Percentiles rank a stretch among this genome's conserved stretches.
Conservation (phyloP, 139 green algal species). For the Desmodesmus armatus region DNA sequence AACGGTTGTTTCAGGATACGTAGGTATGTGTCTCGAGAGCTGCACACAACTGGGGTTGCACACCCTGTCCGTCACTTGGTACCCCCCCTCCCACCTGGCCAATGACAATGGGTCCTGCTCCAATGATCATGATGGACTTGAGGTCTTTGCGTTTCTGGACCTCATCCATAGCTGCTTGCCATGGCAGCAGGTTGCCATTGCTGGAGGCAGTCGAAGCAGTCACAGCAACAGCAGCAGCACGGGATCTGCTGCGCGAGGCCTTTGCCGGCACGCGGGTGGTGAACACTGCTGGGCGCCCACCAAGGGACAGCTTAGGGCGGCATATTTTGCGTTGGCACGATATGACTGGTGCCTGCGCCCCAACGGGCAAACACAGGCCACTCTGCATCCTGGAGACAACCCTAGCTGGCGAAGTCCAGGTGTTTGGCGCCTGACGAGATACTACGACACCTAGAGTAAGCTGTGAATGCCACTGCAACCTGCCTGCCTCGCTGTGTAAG, state of each 20-base stretch:
- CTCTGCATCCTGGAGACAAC: constrained; percentile 18
- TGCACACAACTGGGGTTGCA: no score
- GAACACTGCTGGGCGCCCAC: background rate
- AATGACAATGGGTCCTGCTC: constrained; percentile 98
- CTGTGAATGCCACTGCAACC: no score
- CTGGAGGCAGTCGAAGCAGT: constrained; percentile 7
- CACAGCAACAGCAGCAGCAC: background rate
- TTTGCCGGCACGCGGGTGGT: constrained; percentile 1
- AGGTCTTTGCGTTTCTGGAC: constrained; percentile 77
- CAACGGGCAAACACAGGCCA: constrained; percentile 11
- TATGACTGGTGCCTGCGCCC: constrained; percentile 7
- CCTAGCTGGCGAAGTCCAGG: background rate
- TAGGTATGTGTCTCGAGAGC: no score
- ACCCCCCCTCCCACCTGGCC: no score
- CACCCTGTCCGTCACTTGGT: no score
- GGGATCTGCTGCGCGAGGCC: constrained; percentile 5
- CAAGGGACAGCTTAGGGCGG: background rate
- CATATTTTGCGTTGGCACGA: background rate
- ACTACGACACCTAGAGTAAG: no score
- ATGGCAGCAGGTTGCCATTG: constrained; percentile 58
- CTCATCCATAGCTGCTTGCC: constrained; percentile 73
- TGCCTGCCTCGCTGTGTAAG: no score
- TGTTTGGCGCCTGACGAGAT: no score
- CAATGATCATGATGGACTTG: constrained; percentile 86
- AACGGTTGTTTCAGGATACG: no score